These are phyloP conservation scores for Calonectria pteridis DNA, from an alignment of 2,329 filamentous ascomycete species.

Conservation along the genomic window DNA sequence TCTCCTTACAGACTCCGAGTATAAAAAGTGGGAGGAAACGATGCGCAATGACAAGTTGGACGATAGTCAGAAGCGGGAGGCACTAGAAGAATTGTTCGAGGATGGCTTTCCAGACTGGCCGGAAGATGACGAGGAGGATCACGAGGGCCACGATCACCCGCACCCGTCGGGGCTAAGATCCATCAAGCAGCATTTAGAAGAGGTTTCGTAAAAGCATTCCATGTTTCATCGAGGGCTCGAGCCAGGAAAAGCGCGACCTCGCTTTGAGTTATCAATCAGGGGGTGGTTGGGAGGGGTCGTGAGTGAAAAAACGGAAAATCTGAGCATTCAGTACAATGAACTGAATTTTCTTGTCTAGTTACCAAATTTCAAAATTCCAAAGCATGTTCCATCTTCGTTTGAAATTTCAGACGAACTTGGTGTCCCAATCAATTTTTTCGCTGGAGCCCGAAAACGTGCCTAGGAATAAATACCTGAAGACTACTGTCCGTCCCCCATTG, in stretches of 20 bases:
- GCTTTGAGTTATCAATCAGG: too few species aligned
- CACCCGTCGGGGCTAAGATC: constrained; percentile 27
- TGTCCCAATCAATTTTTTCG: background rate
- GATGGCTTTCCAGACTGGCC: constrained; percentile 71
- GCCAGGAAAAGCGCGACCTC: background rate
- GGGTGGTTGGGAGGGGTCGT: background rate
- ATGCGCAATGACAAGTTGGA: constrained; percentile 58
- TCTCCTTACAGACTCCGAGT: constrained; percentile 72
- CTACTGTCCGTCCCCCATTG: constrained; percentile 32
- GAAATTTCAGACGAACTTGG: background rate
- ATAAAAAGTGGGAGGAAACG: constrained; percentile 63
- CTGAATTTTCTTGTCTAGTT: background rate
- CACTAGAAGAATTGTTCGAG: constrained; percentile 65
- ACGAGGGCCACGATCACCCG: constrained; percentile 44
- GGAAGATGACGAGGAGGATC: constrained; percentile 54
- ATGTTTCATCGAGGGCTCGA: background rate
- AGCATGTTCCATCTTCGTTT: background rate
- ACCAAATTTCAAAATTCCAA: background rate
- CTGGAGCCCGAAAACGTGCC: background rate
- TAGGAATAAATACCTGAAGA: background rate
- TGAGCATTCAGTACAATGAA: background rate
- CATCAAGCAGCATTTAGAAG: constrained; percentile 39
- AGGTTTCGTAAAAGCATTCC: constrained; percentile 25
- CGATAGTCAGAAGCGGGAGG: constrained; percentile 57
- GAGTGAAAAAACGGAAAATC: too few species aligned